phyloP scores from a whole-genome alignment of 768 basidiomycete species.

The Trametes coccinea region DNA sequence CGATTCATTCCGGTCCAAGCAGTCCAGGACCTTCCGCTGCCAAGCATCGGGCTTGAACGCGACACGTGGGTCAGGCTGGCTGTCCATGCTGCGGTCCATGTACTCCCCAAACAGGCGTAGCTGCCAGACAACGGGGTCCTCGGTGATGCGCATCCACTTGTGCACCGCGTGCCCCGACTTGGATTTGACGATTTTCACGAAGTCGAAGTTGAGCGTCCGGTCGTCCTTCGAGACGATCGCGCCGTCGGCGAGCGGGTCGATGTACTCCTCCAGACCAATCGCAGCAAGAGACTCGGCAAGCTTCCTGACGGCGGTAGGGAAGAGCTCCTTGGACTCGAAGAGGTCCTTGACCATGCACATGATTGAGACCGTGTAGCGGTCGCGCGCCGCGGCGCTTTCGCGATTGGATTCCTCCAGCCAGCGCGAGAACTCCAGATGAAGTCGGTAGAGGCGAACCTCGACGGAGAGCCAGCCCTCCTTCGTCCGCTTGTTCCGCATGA shows the following conservation, averaged over 20 bases:
- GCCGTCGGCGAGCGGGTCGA: conserved; percentile 17
- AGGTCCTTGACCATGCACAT: conserved; percentile 52
- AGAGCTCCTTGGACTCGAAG: conserved; percentile 39
- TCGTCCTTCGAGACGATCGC: conserved; percentile 28
- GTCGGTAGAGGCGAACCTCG: conserved; percentile 52
- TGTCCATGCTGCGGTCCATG: conserved; percentile 75
- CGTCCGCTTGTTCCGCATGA: conserved; percentile 48
- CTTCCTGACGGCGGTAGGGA: conserved; percentile 35
- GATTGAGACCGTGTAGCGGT: conserved; percentile 47
- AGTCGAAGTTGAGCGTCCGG: conserved; percentile 47
- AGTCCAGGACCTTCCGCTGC: conserved; percentile 68
- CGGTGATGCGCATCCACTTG: conserved; percentile 55
- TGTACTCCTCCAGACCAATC: conserved; percentile 50
- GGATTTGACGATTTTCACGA: conserved; percentile 54
- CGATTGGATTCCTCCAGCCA: conserved; percentile 53
- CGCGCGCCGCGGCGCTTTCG: conserved; percentile 40
- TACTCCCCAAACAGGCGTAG: conserved; percentile 67
- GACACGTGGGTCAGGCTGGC: conserved; percentile 56
- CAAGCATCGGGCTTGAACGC: conserved; percentile 68
- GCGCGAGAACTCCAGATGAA: conserved; percentile 50
- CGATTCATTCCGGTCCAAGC: conserved; percentile 57
- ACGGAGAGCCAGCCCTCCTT: conserved; percentile 45
- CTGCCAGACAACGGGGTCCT: conserved; percentile 65
- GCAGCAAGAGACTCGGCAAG: conserved; percentile 43
- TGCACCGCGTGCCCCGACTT: conserved; percentile 42